Evolutionary conservation across 495 filamentous ascomycete species (phyloP).

Genomic region (Neurospora sp.): DNA sequence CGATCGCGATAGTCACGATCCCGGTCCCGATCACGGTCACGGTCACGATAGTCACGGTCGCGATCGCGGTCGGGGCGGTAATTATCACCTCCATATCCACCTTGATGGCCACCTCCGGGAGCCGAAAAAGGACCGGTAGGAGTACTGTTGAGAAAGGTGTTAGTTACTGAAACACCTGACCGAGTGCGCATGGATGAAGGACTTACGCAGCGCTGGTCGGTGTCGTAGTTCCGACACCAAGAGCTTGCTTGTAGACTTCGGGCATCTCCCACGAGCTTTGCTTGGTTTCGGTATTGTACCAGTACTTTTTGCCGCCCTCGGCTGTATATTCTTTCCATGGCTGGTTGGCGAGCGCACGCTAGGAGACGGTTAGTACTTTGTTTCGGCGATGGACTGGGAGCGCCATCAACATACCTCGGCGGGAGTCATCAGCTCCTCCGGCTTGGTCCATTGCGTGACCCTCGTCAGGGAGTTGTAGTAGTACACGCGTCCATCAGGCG

Average conservation of each 20-base stretch:
- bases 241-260: constrained; percentile 66
- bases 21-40: constrained; percentile 19
- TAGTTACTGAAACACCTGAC: neutral
- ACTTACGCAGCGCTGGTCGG: constrained; percentile 55
- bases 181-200: constrained; percentile 2
- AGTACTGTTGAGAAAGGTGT: constrained; percentile 18
- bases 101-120: constrained; percentile 44
- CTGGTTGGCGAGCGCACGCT: constrained; percentile 73
- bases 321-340: constrained; percentile 92
- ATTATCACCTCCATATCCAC: constrained; percentile 22
- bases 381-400: neutral
- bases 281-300: constrained; percentile 85
- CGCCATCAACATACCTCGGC: constrained; percentile 55
- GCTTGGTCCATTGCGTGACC: constrained; percentile 89
- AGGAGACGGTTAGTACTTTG: constrained; percentile 1
- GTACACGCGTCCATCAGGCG: constrained; percentile 78
- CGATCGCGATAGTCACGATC: constrained; percentile 10
- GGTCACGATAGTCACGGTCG: constrained; percentile 1
- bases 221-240: constrained; percentile 34
- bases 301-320: constrained; percentile 82
- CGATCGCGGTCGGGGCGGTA: constrained; percentile 21
- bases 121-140: constrained; percentile 60
- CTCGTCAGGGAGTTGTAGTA: constrained; percentile 87
- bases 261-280: constrained; percentile 94
- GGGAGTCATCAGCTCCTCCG: constrained; percentile 75